Evolutionary conservation across 2,329 filamentous ascomycete genomes (phyloP), one percentile per base, ranked within the genome.

Genomic region (Cercospora sp.): DNA sequence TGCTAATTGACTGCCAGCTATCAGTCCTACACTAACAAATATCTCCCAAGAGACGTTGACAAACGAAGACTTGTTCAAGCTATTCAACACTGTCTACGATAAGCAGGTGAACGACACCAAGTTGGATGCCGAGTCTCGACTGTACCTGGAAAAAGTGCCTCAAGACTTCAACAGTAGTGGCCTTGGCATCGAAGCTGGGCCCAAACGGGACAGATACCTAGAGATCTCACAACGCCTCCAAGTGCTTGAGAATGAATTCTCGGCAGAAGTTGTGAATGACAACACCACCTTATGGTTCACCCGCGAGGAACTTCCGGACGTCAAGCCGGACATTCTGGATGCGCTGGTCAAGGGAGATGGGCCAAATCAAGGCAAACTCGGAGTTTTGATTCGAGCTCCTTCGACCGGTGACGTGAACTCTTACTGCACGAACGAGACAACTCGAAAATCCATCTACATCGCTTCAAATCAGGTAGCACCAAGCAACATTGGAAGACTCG

Each of bases 241-340:
- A 72, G 85, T 89, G 76, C 86, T 94, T 71, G 83, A 85, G 75
- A 92, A 92, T 65, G 83, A 88, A 68, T 91, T 91, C 79, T 86
- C 90, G 75, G 92, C 91, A 81, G 90, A 89, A 73, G 81, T 94
- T 64, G 92, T 92, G 74, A 90, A 93, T 78, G 91, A 94, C 80
- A 89, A 89, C 72, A 89, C 89, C 16, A 89, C 88, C 2, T 81
- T 93, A 61, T 94, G 91, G 90, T 91, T 94, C 74, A 90, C 89
- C 0, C 83, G 80, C 3, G 85, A 90, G 69, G 87, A 94, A 79
- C 83, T 94, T 5, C 86, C 90, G 63, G 91, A 91, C 59, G 89
- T 93, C n/a, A 90, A 91, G 0, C 79, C 85, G 16, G 91, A 93
- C 75, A 85, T 91, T 5, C 71, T 92, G 2, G 82, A 85, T 6